Base-by-base conservation (phyloP, 1,139 yeast species). In the Suhomyces chickasaworum region DNA sequence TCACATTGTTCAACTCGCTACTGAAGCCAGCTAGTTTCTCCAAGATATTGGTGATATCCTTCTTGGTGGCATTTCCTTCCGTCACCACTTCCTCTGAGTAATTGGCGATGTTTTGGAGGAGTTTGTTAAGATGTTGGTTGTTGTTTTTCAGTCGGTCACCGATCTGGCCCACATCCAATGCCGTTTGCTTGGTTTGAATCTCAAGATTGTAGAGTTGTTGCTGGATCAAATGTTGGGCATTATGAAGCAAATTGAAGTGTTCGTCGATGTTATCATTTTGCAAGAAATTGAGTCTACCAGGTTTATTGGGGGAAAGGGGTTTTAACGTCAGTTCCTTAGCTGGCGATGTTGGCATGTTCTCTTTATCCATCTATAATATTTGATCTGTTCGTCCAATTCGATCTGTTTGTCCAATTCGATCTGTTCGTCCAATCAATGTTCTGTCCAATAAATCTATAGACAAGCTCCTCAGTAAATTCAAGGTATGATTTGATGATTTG, bases 131-230 rank as follows among this genome's bases (percentile, higher is more conserved):
- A 51, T 69, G 58, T 46, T 64, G 68, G 55, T 73, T 73, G 53
- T 73, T 73, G 51, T 69, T 72, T 53, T 68, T 73, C 68, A 69
- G 74, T 37, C 78, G 53, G 39, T 71, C 75, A 17, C 63, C 65
- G 41, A 73, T 60, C 49, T 73, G 74, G 2, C 62, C 68, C 46
- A 73, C 56, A 51, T 73, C 78, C 5, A 66, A 53, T 37, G 62
- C 49, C 12, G 63, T 68, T 48, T 73, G 78, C 38, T 63, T 66
- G 1, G 75, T 64, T 40, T 62, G 68, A 3, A 58, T 53, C 52
- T 72, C 77, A 15, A 73, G 55, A 35, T 59, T 56, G 44, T 60
- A 55, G 39, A 73, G 52, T 47, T 65, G 75, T 34, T 59, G 62
- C 46, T 61, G 68, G 18, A 71, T 60, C 31, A 58, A 62, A 30